These are phyloP conservation scores for Arbutus unedo DNA, from an alignment of 148 eudicot genomes.

Conservation along the genomic window DNA sequence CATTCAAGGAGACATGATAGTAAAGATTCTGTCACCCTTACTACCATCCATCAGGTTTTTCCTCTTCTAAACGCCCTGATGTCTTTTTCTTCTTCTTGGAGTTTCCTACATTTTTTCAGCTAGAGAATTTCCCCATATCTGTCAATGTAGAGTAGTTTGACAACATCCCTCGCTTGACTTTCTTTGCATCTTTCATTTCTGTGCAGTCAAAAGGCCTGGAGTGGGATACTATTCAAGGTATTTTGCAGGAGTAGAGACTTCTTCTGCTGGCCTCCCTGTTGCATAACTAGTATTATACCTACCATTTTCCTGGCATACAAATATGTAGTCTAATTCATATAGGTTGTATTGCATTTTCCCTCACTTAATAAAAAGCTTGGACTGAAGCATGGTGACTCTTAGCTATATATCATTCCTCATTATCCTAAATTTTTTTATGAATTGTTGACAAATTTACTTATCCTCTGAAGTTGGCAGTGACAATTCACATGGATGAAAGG, in stretches of 20 bases:
- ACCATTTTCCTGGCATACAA: not conserved
- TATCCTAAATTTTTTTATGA: not conserved
- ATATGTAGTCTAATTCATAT: not conserved
- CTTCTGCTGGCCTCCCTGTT: not conserved
- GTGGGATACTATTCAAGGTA: constrained; percentile 97
- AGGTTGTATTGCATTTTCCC: not conserved
- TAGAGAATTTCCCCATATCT: not conserved
- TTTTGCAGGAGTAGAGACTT: not conserved
- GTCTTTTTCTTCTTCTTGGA: not conserved
- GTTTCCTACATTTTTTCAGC: not conserved
- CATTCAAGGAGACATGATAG: constrained; percentile 71
- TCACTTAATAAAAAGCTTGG: not conserved
- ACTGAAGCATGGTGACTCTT: not conserved
- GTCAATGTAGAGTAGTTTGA: not conserved
- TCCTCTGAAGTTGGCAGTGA: not conserved
- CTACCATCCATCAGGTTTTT: constrained; percentile 93
- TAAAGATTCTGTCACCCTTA: constrained; percentile 74
- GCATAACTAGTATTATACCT: not conserved
- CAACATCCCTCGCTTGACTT: not conserved
- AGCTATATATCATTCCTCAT: not conserved
- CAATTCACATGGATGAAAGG: not conserved
- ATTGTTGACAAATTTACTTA: not conserved
- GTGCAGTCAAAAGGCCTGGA: constrained; percentile 97
- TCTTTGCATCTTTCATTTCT: constrained; percentile 17
- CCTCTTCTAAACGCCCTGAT: not conserved